Evolutionary conservation across 1,139 yeast genomes (phyloP).

Genomic region (Hanseniaspora uvarum): DNA sequence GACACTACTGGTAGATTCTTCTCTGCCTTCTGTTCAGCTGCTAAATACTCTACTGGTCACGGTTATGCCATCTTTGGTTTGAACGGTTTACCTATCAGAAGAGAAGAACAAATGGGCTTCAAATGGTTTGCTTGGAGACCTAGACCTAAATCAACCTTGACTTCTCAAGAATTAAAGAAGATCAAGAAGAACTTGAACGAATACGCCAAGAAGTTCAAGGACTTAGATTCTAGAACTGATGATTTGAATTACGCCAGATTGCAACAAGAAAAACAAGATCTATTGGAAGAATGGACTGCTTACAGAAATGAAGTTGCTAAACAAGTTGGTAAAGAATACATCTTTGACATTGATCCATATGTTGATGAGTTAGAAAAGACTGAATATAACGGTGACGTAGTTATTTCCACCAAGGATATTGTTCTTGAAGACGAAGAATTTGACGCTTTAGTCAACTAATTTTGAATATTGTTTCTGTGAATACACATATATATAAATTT

Average conservation of each 20-base stretch:
- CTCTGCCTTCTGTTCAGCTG: slow-evolving; percentile 76
- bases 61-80: slow-evolving; percentile 84
- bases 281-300: slow-evolving; percentile 67
- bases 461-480: background rate
- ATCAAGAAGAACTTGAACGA: slow-evolving; percentile 82
- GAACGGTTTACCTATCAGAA: slow-evolving; percentile 66
- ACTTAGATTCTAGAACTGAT: slow-evolving; percentile 90
- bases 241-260: slow-evolving; percentile 77
- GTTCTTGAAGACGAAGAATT: slow-evolving; percentile 2
- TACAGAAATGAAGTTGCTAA: slow-evolving; percentile 44
- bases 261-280: slow-evolving; percentile 69
- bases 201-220: slow-evolving; percentile 88
- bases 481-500: background rate
- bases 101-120: slow-evolving; percentile 71
- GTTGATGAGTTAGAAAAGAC: slow-evolving; percentile 40
- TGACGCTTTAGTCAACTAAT: background rate
- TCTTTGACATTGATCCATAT: slow-evolving; percentile 30
- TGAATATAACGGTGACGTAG: slow-evolving; percentile 68
- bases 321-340: slow-evolving; percentile 16
- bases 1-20: slow-evolving; percentile 91
- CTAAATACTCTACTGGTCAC: slow-evolving; percentile 79
- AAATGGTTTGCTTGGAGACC: slow-evolving; percentile 96
- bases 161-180: slow-evolving; percentile 71
- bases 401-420: slow-evolving; percentile 22
- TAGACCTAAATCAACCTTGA: slow-evolving; percentile 71